Percentiles rank a stretch among this genome's conserved stretches.
Conservation (phyloP, 2,329 filamentous ascomycete genomes). For the Ciborinia camelliae region DNA sequence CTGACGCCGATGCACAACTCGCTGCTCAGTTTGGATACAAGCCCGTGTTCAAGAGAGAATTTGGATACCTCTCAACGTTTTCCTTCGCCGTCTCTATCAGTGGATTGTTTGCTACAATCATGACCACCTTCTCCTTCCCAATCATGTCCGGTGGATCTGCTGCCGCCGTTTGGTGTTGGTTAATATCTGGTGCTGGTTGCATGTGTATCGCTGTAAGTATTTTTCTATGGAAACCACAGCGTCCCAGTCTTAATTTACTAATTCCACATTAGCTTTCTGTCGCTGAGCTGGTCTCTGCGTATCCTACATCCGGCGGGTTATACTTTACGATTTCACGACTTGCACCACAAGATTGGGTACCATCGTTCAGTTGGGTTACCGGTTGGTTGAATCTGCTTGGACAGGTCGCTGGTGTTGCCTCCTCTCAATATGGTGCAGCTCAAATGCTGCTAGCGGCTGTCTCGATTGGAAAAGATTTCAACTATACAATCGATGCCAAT, state of each 20-base stretch:
- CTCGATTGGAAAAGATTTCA: slow-evolving; percentile 48
- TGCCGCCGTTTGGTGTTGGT: slow-evolving; percentile 56
- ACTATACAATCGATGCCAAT: slow-evolving; percentile 46
- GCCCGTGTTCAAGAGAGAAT: slow-evolving; percentile 57
- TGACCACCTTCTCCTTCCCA: slow-evolving; percentile 54
- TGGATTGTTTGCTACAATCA: slow-evolving; percentile 53
- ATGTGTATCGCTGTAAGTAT: slow-evolving; percentile 48
- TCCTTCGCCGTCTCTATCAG: slow-evolving; percentile 58
- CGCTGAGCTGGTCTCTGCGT: slow-evolving; percentile 29
- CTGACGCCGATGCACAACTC: slow-evolving; percentile 35
- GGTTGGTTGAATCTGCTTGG: slow-evolving; percentile 53
- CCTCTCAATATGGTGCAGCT: slow-evolving; percentile 54
- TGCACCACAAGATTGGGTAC: slow-evolving; percentile 46
- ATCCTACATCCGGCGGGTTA: slow-evolving; percentile 53
- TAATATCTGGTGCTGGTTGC: slow-evolving; percentile 53
- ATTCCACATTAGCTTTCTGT: slow-evolving; percentile 38
- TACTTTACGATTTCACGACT: slow-evolving; percentile 57
- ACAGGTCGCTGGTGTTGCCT: slow-evolving; percentile 50
- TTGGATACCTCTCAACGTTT: slow-evolving; percentile 56
- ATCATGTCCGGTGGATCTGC: slow-evolving; percentile 52
- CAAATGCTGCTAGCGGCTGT: slow-evolving; percentile 55
- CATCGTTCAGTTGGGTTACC: slow-evolving; percentile 46
- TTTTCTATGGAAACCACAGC: neutral
- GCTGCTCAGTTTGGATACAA: slow-evolving; percentile 37
- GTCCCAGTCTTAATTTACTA: neutral